Base-by-base conservation (phyloP, 1,284 basidiomycete species). In the Meira nashicola region DNA sequence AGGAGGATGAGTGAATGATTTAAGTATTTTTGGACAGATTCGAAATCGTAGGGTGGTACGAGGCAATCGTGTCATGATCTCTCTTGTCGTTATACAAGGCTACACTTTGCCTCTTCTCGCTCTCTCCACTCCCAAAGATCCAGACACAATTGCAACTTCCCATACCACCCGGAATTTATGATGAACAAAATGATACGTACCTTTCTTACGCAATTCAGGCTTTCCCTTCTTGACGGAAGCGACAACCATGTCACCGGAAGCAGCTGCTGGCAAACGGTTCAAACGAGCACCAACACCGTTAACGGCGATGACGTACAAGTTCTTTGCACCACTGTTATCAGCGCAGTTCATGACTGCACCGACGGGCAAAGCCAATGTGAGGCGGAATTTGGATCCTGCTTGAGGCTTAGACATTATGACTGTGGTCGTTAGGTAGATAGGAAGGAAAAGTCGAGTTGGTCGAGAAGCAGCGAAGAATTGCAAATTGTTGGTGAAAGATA, bases 191-290 rank as follows among this genome's bases (percentile, higher is more conserved):
- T 17, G 48, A n/a, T 17, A 83, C 89, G 79, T 81, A 93, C 91
- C 94, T 86, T 99, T 99, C 86, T 99, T 99, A 82, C 94, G 87
- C 79, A 99, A 83, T 83, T 99, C 94, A 55, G 95, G 95, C 85
- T 99, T 98, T 81, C 94, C 94, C 87, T 98, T 98, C 87, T 99
- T 98, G 79, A 98, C 95, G 62, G 90, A 92, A 65, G 92, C 92
- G 77, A 98, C 92, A 75, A 97, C 89, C 93, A 97, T 97, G 82
- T 95, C 92, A 76, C 94, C 94, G 66, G 95, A 92, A 83, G 92
- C 89, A 74, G 94, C 93, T 80, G 95, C 94, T 68, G 94, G 94
- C 67, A 98, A 86, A 82, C 95, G 86, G 87, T 98, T 97, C 58
- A 98, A 86, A 79, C 89, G 91, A 64, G 95, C 89, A 82, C 94